Conservation (phyloP, 2,329 filamentous ascomycete genomes). For the Thelonectria discophora region DNA sequence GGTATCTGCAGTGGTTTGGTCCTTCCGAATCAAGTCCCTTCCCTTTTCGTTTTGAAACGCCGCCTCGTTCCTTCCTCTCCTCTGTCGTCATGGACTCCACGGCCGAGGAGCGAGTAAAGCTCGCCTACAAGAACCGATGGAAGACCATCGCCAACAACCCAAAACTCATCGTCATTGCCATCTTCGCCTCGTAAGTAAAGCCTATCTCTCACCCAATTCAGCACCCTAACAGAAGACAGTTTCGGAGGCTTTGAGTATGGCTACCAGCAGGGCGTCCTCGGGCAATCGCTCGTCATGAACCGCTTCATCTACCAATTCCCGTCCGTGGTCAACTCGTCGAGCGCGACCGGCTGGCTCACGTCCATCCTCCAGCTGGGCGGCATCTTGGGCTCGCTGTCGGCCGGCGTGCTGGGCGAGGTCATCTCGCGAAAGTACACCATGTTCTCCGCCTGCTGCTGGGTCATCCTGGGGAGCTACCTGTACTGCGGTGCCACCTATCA, state of each 20-base stretch:
- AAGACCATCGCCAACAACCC: conserved; percentile 37
- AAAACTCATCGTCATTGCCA: conserved; percentile 36
- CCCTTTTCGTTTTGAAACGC: neutral
- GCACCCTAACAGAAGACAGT: conserved; percentile 10
- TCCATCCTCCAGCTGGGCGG: conserved; percentile 61
- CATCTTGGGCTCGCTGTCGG: conserved; percentile 57
- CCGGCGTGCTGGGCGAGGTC: conserved; percentile 59
- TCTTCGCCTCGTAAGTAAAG: conserved; percentile 39
- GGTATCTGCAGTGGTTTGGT: neutral
- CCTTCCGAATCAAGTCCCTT: neutral
- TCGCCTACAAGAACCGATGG: conserved; percentile 38
- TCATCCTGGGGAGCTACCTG: conserved; percentile 55
- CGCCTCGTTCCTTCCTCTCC: neutral
- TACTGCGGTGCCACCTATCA: conserved; percentile 53
- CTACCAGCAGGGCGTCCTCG: conserved; percentile 61
- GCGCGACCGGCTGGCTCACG: conserved; percentile 60
- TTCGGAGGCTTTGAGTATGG: conserved; percentile 37
- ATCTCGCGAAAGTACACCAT: conserved; percentile 62
- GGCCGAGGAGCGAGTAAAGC: conserved; percentile 30
- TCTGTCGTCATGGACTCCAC: conserved; percentile 31
- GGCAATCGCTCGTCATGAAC: conserved; percentile 62
- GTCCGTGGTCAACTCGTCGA: conserved; percentile 54
- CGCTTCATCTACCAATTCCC: conserved; percentile 61
- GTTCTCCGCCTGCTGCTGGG: conserved; percentile 58
- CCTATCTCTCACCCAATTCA: neutral